phyloP scores from a whole-genome alignment of 2,329 filamentous ascomycete species.

The Aspergillus japonicus region DNA sequence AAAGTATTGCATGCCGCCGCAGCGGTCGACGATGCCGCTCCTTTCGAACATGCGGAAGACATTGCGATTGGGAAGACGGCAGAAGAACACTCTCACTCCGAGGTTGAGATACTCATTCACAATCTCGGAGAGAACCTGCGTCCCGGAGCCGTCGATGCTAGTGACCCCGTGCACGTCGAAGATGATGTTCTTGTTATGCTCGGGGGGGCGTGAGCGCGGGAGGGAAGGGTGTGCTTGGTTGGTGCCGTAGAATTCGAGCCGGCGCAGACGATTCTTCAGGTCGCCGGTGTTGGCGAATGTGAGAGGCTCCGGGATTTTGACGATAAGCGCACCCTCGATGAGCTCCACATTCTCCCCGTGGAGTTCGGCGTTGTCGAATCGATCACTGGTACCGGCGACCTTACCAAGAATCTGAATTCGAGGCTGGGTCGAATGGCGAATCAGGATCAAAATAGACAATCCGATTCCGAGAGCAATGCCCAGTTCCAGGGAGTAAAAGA shows the following conservation, averaged over 20 bases:
- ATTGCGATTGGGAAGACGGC: slow-evolving; percentile 52
- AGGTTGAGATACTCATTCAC: slow-evolving; percentile 74
- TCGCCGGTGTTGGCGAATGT: slow-evolving; percentile 97
- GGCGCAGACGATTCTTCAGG: slow-evolving; percentile 75
- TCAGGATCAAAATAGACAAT: slow-evolving; percentile 82
- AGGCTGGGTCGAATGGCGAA: slow-evolving; percentile 85
- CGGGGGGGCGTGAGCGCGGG: slow-evolving; percentile 71
- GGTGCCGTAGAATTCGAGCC: slow-evolving; percentile 90
- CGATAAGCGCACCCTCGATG: slow-evolving; percentile 86
- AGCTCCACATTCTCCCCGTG: slow-evolving; percentile 76
- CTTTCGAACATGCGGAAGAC: slow-evolving; percentile 72
- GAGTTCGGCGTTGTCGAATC: slow-evolving; percentile 80
- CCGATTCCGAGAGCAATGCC: slow-evolving; percentile 94
- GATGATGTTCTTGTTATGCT: slow-evolving; percentile 86
- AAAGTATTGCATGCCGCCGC: slow-evolving; percentile 76
- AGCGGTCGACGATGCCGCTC: slow-evolving; percentile 81
- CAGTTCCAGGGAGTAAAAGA: slow-evolving; percentile 90
- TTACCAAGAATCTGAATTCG: slow-evolving; percentile 95
- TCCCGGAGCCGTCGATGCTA: slow-evolving; percentile 86
- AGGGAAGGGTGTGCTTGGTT: slow-evolving; percentile 80
- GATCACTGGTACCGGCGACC: slow-evolving; percentile 71
- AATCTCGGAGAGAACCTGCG: slow-evolving; percentile 88
- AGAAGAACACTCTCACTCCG: slow-evolving; percentile 62
- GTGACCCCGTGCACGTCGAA: slow-evolving; percentile 99
- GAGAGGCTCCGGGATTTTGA: slow-evolving; percentile 95